Conservation (phyloP, 179 eudicot species). For the Beta macrorhiza region DNA sequence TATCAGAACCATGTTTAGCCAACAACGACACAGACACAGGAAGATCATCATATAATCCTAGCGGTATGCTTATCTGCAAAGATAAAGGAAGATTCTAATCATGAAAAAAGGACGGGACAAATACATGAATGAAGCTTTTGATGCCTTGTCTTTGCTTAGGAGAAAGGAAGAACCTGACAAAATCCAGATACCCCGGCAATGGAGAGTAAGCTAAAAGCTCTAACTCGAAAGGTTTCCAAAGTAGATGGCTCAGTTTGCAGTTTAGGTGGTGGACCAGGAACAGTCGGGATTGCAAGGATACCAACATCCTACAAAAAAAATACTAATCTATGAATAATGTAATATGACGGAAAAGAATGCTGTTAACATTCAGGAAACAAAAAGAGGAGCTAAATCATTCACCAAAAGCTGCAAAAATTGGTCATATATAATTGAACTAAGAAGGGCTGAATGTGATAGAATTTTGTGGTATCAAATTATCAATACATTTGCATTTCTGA, state of each 20-base stretch:
- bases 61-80: conserved; percentile 73
- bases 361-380: not conserved
- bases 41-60: conserved; percentile 65
- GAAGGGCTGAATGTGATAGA: not conserved
- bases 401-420: not conserved
- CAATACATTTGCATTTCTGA: not conserved
- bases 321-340: not conserved
- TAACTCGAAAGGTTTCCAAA: conserved; percentile 59
- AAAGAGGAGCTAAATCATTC: not conserved
- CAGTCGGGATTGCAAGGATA: conserved; percentile 74
- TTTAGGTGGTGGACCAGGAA: conserved; percentile 88
- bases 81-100: not conserved
- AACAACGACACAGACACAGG: conserved; percentile 79
- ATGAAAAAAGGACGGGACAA: not conserved
- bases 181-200: conserved; percentile 83
- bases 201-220: conserved; percentile 83
- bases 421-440: no score
- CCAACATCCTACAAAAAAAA: conserved; percentile 47
- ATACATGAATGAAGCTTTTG: not conserved
- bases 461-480: not conserved
- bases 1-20: conserved; percentile 82
- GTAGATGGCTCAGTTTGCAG: conserved; percentile 51
- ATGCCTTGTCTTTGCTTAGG: not conserved
- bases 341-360: not conserved
- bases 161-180: conserved; percentile 67